phyloP scores from a whole-genome alignment of 192 early-diverging fungal genomes.

The Coemansia erecta region DNA sequence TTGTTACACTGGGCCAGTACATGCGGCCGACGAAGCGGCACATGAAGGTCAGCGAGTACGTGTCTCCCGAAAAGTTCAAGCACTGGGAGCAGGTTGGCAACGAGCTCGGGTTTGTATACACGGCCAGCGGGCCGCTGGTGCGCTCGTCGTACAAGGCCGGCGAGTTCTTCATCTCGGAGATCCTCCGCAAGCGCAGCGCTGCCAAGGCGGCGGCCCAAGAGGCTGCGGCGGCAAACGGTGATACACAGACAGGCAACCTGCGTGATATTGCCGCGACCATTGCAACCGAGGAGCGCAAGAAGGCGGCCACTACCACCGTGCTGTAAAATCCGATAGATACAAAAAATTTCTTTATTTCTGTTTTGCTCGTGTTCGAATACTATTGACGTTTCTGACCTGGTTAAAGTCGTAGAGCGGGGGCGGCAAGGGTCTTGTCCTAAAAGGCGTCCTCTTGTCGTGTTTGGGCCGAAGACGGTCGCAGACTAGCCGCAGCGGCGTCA shows the following conservation, averaged over 20 bases:
- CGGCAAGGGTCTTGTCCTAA: background rate
- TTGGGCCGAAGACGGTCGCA: background rate
- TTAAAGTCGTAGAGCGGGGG: background rate
- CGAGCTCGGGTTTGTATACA: conserved; percentile 89
- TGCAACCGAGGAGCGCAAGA: conserved; percentile 38
- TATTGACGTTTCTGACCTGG: background rate
- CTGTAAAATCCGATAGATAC: background rate
- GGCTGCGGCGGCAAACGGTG: conserved; percentile 2
- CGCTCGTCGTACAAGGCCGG: conserved; percentile 96
- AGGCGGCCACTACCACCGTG: background rate
- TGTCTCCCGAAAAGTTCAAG: conserved; percentile 88
- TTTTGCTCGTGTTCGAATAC: background rate
- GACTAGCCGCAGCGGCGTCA: conserved; percentile 18
- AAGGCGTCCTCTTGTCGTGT: background rate
- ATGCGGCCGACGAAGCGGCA: conserved; percentile 99
- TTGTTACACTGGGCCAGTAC: conserved; percentile 97
- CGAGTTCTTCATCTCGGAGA: conserved; percentile 94
- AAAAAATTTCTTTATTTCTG: background rate
- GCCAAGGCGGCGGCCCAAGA: conserved; percentile 18
- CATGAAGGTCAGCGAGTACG: conserved; percentile 96
- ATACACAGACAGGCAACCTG: conserved; percentile 11
- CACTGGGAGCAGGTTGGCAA: conserved; percentile 79
- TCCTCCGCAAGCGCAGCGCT: conserved; percentile 57
- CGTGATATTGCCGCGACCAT: conserved; percentile 39
- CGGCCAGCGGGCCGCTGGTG: conserved; percentile 93